Evolutionary conservation across 2,329 filamentous ascomycete genomes (phyloP).

Genomic region (Xylariaceae sp.): DNA sequence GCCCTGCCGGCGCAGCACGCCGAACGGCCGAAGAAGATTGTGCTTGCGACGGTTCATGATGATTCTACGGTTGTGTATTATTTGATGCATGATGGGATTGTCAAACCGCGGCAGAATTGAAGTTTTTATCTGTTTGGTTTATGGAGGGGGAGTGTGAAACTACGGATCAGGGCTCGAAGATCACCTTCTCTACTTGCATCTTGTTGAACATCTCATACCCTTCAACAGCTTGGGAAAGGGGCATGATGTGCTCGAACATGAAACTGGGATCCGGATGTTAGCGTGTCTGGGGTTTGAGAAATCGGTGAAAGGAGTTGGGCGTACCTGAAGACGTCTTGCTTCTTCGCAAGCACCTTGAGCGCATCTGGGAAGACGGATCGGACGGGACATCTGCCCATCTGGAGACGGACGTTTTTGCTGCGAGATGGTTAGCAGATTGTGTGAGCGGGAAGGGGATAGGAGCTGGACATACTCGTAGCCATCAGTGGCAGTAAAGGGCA

Average conservation of each 20-base stretch:
- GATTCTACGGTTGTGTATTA: conserved; percentile 85
- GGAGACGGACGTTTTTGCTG: conserved; percentile 65
- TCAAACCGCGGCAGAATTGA: conserved; percentile 80
- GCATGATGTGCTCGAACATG: conserved; percentile 73
- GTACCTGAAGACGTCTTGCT: conserved; percentile 62
- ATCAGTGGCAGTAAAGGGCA: conserved; percentile 61
- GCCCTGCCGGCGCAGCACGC: conserved; percentile 40
- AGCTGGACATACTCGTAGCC: conserved; percentile 47
- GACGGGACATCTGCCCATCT: conserved; percentile 74
- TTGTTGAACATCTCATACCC: conserved; percentile 68
- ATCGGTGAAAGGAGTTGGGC: conserved; percentile 25
- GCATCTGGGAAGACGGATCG: conserved; percentile 63
- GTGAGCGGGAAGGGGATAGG: not conserved
- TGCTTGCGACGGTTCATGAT: conserved; percentile 68
- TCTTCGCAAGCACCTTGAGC: conserved; percentile 58
- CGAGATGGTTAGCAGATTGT: conserved; percentile 25
- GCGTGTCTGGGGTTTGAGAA: not conserved
- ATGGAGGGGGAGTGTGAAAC: no score
- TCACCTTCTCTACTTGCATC: conserved; percentile 46
- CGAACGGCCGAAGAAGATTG: conserved; percentile 57
- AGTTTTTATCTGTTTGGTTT: no score
- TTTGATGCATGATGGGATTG: conserved; percentile 77
- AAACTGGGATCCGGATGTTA: conserved; percentile 42
- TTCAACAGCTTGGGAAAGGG: conserved; percentile 58
- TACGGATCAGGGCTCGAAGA: not conserved